These are phyloP conservation scores for Haplosporangium sp. DNA, from an alignment of 371 early-diverging fungal genomes.

Conservation along the genomic window DNA sequence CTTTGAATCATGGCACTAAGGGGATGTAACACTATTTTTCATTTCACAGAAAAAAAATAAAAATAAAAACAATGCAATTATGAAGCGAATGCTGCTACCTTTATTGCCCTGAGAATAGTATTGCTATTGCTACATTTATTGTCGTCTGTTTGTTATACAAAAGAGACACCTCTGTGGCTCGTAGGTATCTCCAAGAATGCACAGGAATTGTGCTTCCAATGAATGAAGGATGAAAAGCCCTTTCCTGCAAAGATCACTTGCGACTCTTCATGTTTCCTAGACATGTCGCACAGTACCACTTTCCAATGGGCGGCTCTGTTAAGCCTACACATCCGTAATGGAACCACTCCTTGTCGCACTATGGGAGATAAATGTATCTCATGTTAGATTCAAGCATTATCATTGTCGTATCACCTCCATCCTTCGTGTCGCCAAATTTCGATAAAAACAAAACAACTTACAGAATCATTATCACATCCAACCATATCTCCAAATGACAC, in stretches of 20 bases:
- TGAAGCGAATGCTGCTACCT: not conserved
- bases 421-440: too few species aligned
- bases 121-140: not conserved
- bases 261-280: conserved; percentile 64
- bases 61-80: not conserved
- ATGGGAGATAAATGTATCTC: not conserved
- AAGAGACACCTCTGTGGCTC: too few species aligned
- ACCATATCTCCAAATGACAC: conserved; percentile 98
- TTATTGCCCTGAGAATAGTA: not conserved
- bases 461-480: conserved; percentile 92
- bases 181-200: too few species aligned
- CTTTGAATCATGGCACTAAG: conserved; percentile 8
- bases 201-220: too few species aligned
- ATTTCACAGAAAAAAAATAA: not conserved
- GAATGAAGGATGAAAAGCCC: not conserved
- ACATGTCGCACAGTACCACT: conserved; percentile 93
- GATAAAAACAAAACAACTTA: conserved; percentile 53
- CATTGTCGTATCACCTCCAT: too few species aligned
- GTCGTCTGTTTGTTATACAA: not conserved
- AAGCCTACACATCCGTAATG: conserved; percentile 96
- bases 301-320: conserved; percentile 85
- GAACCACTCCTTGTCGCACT: conserved; percentile 96
- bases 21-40: conserved; percentile 2
- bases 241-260: conserved; percentile 16
- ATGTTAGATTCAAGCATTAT: not conserved